Evolutionary conservation across 805 yeast species (phyloP).

Genomic region (Candida ipomoeae): DNA sequence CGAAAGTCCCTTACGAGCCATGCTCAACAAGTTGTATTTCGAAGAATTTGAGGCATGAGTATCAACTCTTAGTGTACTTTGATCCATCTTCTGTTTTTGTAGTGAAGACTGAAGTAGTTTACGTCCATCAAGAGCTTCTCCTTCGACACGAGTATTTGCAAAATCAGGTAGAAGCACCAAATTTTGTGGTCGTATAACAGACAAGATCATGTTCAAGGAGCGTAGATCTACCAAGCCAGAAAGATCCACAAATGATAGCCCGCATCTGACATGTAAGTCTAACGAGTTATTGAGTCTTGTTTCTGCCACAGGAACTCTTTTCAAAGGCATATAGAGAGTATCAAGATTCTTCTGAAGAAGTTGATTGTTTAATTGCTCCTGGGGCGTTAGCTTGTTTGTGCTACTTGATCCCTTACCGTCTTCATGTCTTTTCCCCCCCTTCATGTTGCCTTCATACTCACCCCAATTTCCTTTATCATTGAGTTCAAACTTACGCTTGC

Average conservation of each 20-base stretch:
- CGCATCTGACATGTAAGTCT: constrained; percentile 58
- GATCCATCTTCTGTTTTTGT: constrained; percentile 28
- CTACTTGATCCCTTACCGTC: constrained; percentile 19
- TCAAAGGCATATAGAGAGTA: constrained; percentile 49
- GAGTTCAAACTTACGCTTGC: constrained; percentile 35
- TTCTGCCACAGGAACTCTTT: constrained; percentile 30
- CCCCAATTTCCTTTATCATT: constrained; percentile 29
- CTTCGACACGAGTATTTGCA: constrained; percentile 20
- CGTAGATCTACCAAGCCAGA: constrained; percentile 82
- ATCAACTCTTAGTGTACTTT: constrained; percentile 20
- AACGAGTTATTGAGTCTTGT: constrained; percentile 4
- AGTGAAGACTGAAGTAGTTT: constrained; percentile 25
- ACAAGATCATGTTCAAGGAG: constrained; percentile 72
- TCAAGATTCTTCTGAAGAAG: constrained; percentile 41
- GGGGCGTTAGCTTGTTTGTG: constrained; percentile 36
- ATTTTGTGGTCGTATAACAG: constrained; percentile 73
- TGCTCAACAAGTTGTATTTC: constrained; percentile 28
- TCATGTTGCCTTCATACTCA: constrained; percentile 14
- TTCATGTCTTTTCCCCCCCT: constrained; percentile 12
- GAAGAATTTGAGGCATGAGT: constrained; percentile 20
- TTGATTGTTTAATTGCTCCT: constrained; percentile 39
- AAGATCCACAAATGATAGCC: constrained; percentile 70
- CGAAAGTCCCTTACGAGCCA: constrained; percentile 28
- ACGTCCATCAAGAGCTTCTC: constrained; percentile 27
- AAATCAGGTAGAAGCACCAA: constrained; percentile 54